Percentiles rank a stretch among this genome's conserved stretches.
These are phyloP conservation scores for Penicillium subrubescens DNA, from an alignment of 495 filamentous ascomycete species.

Conservation along the genomic window DNA sequence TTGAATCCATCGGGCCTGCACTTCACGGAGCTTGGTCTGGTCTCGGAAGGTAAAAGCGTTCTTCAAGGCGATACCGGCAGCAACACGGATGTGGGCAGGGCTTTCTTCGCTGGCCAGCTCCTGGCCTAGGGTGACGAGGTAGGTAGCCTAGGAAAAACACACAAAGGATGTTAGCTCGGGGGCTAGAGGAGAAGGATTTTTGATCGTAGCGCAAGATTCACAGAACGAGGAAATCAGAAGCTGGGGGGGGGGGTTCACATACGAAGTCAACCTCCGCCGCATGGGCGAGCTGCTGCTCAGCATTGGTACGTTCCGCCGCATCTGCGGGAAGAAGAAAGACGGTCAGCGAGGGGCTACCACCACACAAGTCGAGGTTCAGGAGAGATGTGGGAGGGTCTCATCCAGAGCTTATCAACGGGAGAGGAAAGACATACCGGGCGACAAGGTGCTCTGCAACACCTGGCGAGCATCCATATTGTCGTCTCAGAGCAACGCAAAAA, in stretches of 20 bases:
- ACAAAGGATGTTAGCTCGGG: slow-evolving; percentile 1
- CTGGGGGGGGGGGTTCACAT: slow-evolving; percentile 46
- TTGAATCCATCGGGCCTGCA: slow-evolving; percentile 88
- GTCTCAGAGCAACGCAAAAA: slow-evolving; percentile 24
- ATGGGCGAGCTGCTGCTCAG: slow-evolving; percentile 90
- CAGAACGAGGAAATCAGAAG: slow-evolving; percentile 9
- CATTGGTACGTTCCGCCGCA: slow-evolving; percentile 81
- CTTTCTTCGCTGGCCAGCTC: slow-evolving; percentile 90
- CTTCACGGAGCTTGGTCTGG: slow-evolving; percentile 75
- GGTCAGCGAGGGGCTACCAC: slow-evolving; percentile 21
- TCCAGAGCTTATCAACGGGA: slow-evolving; percentile 7
- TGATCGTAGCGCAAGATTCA: not conserved
- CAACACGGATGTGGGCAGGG: slow-evolving; percentile 79
- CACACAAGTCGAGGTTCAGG: slow-evolving; percentile 11
- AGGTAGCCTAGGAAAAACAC: slow-evolving; percentile 65
- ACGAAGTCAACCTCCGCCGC: slow-evolving; percentile 95
- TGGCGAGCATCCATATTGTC: slow-evolving; percentile 74
- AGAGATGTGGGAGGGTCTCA: slow-evolving; percentile 14
- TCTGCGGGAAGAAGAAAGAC: slow-evolving; percentile 57
- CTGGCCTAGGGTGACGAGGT: slow-evolving; percentile 85
- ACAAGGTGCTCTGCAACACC: slow-evolving; percentile 90
- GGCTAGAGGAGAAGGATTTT: not conserved
- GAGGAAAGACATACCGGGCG: slow-evolving; percentile 66
- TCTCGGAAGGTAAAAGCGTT: slow-evolving; percentile 96
- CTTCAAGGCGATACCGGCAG: slow-evolving; percentile 94